Conservation (phyloP, 2,329 filamentous ascomycete genomes). For the Cordyceps tenuipes region DNA sequence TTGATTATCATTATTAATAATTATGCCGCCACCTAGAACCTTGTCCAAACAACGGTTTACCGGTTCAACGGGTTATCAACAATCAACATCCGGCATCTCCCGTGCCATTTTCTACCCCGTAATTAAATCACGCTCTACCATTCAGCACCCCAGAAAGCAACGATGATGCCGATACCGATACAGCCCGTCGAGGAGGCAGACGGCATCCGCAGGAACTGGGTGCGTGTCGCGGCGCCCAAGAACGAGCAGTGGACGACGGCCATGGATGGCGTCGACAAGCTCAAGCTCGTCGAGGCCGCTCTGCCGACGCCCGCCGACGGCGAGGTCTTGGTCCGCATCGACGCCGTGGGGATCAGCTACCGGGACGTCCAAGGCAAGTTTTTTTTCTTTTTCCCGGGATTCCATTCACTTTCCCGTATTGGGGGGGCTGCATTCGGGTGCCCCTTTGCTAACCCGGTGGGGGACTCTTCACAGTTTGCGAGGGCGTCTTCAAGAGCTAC, state of each 20-base stretch:
- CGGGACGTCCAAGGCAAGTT: constrained; percentile 39
- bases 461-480: constrained; percentile 39
- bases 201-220: constrained; percentile 10
- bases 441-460: no score
- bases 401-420: no score
- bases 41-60: background rate
- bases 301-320: constrained; percentile 39
- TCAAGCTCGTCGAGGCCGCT: constrained; percentile 34
- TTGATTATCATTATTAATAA: no score
- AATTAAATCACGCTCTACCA: background rate
- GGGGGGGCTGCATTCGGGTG: no score
- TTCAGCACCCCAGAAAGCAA: background rate
- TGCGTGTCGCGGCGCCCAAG: constrained; percentile 17
- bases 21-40: background rate
- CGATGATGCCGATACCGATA: background rate
- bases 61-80: background rate
- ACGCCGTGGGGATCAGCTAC: constrained; percentile 40
- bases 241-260: constrained; percentile 45
- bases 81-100: background rate
- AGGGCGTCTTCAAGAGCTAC: constrained; percentile 61
- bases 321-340: constrained; percentile 43
- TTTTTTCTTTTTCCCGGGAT: background rate
- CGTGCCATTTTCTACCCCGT: background rate
- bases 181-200: background rate
- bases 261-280: constrained; percentile 48